phyloP scores from a whole-genome alignment of 768 basidiomycete genomes.

The Fomitopsis pulvina region DNA sequence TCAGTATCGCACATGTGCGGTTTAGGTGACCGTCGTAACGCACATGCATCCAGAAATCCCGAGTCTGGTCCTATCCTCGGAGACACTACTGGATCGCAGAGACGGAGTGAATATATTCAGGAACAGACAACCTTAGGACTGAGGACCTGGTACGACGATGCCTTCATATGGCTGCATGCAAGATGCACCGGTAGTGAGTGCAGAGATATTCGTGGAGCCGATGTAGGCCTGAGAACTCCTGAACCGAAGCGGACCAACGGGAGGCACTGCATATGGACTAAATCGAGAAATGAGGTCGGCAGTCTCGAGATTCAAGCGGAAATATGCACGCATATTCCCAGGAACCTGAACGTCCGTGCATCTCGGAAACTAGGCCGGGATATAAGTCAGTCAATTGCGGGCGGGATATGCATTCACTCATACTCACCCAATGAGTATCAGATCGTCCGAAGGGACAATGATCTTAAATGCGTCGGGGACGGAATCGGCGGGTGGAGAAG shows the following conservation, averaged over 20 bases:
- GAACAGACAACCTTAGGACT: background rate
- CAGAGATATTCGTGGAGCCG: background rate
- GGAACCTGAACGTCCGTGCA: background rate
- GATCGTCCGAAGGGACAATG: background rate
- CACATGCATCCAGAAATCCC: background rate
- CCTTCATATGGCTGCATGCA: background rate
- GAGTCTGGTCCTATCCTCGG: background rate
- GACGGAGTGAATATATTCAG: background rate
- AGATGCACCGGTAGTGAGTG: background rate
- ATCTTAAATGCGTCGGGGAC: background rate
- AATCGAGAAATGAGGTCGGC: background rate
- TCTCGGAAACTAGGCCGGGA: background rate
- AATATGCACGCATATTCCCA: background rate
- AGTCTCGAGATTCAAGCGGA: background rate
- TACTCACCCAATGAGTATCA: background rate
- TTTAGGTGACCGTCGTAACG: no score
- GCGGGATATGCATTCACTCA: background rate
- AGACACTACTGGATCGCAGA: background rate
- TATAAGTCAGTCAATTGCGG: background rate
- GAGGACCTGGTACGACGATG: background rate
- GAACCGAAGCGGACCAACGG: background rate
- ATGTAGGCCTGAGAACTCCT: background rate
- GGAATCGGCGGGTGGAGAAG: background rate
- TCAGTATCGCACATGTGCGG: no score
- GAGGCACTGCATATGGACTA: background rate